These are phyloP conservation scores for Starmerella stigmatis DNA, from an alignment of 805 yeast genomes.

Conservation along the genomic window DNA sequence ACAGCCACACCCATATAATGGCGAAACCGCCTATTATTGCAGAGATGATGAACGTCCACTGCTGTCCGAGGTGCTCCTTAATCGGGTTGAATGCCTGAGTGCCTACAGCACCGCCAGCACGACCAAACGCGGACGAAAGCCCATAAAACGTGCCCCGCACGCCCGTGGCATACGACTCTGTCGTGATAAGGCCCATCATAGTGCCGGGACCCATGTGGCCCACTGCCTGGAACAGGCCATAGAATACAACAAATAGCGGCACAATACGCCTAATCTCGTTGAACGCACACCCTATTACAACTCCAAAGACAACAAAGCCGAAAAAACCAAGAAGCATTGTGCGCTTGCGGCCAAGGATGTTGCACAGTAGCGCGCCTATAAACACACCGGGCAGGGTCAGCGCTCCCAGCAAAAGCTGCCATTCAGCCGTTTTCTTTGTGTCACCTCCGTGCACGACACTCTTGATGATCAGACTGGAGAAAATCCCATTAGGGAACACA, in stretches of 20 bases:
- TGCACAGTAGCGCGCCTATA: constrained; percentile 57
- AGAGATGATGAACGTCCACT: constrained; percentile 71
- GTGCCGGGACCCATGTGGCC: constrained; percentile 77
- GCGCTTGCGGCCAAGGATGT: constrained; percentile 57
- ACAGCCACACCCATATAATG: constrained; percentile 46
- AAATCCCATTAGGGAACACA: constrained; percentile 68
- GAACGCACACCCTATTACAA: constrained; percentile 39
- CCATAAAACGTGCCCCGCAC: constrained; percentile 70
- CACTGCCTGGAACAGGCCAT: constrained; percentile 57
- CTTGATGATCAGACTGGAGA: constrained; percentile 51
- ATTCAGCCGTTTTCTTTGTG: constrained; percentile 53
- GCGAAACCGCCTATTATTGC: constrained; percentile 63
- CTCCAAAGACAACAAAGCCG: constrained; percentile 53
- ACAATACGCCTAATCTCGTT: constrained; percentile 46
- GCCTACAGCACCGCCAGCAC: constrained; percentile 78
- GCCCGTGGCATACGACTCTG: constrained; percentile 67
- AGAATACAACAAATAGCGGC: constrained; percentile 57
- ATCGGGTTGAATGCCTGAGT: constrained; percentile 64
- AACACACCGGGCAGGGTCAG: constrained; percentile 63
- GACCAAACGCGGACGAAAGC: constrained; percentile 65
- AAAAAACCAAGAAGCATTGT: constrained; percentile 60
- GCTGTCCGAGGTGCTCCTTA: constrained; percentile 49
- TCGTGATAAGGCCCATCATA: constrained; percentile 53
- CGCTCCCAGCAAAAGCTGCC: constrained; percentile 55
- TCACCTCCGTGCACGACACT: constrained; percentile 35